phyloP scores from a whole-genome alignment of 768 basidiomycete genomes.

The Kwoniella dendrophila region DNA sequence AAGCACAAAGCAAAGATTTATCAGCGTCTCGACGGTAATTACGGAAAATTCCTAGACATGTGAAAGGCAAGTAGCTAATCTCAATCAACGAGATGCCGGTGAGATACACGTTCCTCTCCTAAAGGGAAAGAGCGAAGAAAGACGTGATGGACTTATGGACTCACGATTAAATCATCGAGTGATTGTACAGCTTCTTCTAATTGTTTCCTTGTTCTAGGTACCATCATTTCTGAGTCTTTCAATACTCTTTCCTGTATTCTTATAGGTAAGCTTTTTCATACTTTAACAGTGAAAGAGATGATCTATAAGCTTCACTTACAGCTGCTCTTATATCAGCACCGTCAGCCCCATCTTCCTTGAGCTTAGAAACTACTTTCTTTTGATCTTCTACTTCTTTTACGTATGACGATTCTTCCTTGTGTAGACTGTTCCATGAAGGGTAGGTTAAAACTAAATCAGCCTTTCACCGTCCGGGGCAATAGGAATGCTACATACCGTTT shows the following conservation, averaged over 20 bases:
- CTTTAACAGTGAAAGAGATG: neutral
- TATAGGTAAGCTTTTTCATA: neutral
- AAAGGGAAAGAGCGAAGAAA: too few species aligned
- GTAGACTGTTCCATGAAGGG: conserved; percentile 23
- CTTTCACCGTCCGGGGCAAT: too few species aligned
- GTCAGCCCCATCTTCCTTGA: conserved; percentile 41
- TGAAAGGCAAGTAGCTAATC: too few species aligned
- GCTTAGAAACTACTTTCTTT: conserved; percentile 29
- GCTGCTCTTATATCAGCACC: conserved; percentile 50
- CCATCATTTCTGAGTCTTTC: conserved; percentile 47
- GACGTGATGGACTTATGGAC: conserved; percentile 6
- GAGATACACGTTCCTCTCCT: too few species aligned
- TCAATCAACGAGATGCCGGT: too few species aligned
- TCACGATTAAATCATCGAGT: conserved; percentile 48
- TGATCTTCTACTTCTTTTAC: conserved; percentile 34
- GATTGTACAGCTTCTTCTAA: conserved; percentile 36
- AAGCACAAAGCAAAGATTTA: too few species aligned
- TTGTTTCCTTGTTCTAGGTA: conserved; percentile 39
- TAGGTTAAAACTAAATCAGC: neutral
- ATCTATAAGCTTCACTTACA: conserved; percentile 23
- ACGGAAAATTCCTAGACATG: too few species aligned
- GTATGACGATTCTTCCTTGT: conserved; percentile 44
- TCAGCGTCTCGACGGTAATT: too few species aligned
- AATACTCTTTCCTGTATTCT: conserved; percentile 48
- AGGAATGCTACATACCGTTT: conserved; percentile 44